Percentiles rank a stretch among this genome's conserved stretches.
phyloP scores from a whole-genome alignment of 2,329 filamentous ascomycete genomes.

The Arthrocladium fulminans region DNA sequence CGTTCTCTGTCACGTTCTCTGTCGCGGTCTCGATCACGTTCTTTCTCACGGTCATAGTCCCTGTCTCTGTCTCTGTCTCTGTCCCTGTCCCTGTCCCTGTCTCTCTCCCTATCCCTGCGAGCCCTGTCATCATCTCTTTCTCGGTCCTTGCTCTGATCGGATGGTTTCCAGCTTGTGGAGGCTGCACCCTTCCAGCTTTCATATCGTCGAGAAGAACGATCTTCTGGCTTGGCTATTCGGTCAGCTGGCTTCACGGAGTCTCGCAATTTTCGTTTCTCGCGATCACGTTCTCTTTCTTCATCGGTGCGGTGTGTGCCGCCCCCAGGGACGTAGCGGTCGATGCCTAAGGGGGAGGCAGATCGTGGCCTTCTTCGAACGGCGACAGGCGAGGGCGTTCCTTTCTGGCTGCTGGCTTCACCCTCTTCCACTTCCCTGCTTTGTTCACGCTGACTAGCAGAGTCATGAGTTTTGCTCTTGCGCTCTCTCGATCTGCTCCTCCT shows the following conservation, averaged over 20 bases:
- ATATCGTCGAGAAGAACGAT: conserved; percentile 1
- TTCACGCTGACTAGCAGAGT: conserved; percentile 8
- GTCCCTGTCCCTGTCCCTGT: conserved; percentile 1
- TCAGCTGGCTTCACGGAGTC: conserved; percentile 12
- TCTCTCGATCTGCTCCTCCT: conserved; percentile 20
- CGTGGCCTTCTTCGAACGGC: conserved; percentile 23
- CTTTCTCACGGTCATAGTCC: conserved; percentile 14
- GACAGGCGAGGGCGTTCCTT: conserved; percentile 15
- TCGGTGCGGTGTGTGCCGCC: conserved; percentile 23
- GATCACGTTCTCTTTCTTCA: conserved; percentile 24
- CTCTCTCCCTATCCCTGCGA: no score
- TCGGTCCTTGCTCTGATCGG: conserved; percentile 16
- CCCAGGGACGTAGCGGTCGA: conserved; percentile 39
- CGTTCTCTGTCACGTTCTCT: conserved; percentile 17
- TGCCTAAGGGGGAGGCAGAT: conserved; percentile 26
- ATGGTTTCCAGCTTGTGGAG: neutral
- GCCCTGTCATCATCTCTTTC: no score
- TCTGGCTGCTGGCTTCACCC: conserved; percentile 20
- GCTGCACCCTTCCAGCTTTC: conserved; percentile 13
- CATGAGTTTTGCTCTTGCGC: conserved; percentile 12
- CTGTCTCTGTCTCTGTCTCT: conserved; percentile 22
- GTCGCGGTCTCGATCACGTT: conserved; percentile 3
- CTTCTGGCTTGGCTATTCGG: conserved; percentile 9
- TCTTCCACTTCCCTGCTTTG: conserved; percentile 18
- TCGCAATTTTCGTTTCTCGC: conserved; percentile 20